Evolutionary conservation across 2,329 filamentous ascomycete species (phyloP), one percentile per base, ranked within the genome.

Genomic region (Macrophomina tecta): DNA sequence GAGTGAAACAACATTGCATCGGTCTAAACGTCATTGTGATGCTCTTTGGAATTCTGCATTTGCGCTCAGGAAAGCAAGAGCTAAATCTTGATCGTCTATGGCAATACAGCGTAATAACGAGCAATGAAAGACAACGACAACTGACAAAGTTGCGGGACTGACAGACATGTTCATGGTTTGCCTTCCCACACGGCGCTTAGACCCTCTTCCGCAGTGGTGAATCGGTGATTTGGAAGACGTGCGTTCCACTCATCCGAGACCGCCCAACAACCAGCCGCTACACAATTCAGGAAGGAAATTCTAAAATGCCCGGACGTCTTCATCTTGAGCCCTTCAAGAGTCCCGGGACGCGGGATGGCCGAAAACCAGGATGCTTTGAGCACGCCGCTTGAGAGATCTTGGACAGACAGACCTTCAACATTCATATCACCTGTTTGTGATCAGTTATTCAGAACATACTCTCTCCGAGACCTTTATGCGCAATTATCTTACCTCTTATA

Each of bases 361-460:
- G 49, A 30, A n/a, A 3, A 32, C 49, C 49, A 53, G 6, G 49
- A 34, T 7, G 12, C 16, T n/a, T 53, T 34, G 49, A 53, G 49
- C 30, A 34, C 30, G 12, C 49, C 49, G 8, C 7, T 14, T 7
- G 32, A 12, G 28, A 34, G 30, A n/a, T 34, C 12, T 16, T 36
- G 12, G 7, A 9, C 12, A 3, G 28, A n/a, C 14, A 53, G 6
- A 7, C 12, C 4, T 16, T 53, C 49, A 2, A 53, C 11, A 9
- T 53, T 34, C 30, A 34, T 32, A 14, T 18, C 8, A 16, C 49
- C 49, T 36, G 12, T 6, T 36, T 11, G 23, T 18, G 16, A 3
- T 9, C 7, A 2, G 7, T 0, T 34, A 16, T 1, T 0, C 11
- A 0, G 14, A 6, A 18, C 8, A 3, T 34, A 7, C 30, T 1